These are phyloP conservation scores for Ceratorhiza oryzae-sativae DNA, from an alignment of 1,284 basidiomycete genomes.

Conservation along the genomic window DNA sequence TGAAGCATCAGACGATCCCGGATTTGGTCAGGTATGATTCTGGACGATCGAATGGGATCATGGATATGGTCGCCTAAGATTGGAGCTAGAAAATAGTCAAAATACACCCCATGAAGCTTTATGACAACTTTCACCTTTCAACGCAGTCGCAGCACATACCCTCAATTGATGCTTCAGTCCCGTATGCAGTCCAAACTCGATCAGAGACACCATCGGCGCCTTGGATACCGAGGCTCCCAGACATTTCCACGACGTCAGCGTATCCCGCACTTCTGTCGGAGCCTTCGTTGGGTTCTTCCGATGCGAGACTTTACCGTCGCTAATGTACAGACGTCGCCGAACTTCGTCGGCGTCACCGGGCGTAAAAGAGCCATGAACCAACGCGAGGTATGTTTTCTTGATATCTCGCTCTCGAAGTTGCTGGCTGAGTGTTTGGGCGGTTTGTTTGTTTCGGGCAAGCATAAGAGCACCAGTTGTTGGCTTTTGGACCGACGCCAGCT, in stretches of 20 bases:
- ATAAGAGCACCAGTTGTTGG: conserved; percentile 69
- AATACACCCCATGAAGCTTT: neutral
- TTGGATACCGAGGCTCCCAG: conserved; percentile 67
- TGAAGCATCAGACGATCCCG: conserved; percentile 66
- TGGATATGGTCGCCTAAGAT: conserved; percentile 65
- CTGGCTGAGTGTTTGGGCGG: conserved; percentile 60
- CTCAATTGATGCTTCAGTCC: conserved; percentile 78
- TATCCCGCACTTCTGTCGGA: conserved; percentile 42
- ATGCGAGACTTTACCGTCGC: conserved; percentile 38
- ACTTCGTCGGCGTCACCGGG: conserved; percentile 1
- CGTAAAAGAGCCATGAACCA: conserved; percentile 59
- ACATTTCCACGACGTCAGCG: conserved; percentile 66
- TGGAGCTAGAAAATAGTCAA: conserved; percentile 57
- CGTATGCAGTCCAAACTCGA: conserved; percentile 64
- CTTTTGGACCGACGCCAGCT: too few species aligned
- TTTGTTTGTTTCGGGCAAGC: conserved; percentile 57
- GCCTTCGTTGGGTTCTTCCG: neutral
- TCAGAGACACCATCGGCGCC: conserved; percentile 61
- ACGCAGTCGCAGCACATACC: conserved; percentile 62
- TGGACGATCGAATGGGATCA: conserved; percentile 51
- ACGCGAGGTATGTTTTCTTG: conserved; percentile 69
- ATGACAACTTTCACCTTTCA: conserved; percentile 55
- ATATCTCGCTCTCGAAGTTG: conserved; percentile 60
- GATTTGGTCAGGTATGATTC: conserved; percentile 49
- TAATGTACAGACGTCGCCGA: conserved; percentile 7